Conservation (phyloP, 768 basidiomycete species). For the Dendrothele bispora region DNA sequence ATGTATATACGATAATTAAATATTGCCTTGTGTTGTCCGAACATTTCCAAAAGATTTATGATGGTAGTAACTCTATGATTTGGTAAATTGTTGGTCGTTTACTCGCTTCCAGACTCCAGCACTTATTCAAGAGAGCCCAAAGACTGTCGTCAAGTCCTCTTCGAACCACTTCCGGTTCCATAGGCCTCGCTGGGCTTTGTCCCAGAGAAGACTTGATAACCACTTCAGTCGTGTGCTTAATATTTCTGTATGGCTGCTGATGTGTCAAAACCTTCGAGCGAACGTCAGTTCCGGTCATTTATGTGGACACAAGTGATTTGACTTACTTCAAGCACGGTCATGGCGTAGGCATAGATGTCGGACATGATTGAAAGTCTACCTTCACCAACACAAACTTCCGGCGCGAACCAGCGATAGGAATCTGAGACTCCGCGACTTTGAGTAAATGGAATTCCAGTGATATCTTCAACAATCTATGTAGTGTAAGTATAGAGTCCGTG, state of each 20-base stretch:
- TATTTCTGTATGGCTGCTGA: conserved; percentile 48
- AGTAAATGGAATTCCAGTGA: conserved; percentile 57
- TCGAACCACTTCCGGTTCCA: conserved; percentile 26
- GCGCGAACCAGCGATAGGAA: conserved; percentile 54
- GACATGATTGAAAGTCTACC: conserved; percentile 46
- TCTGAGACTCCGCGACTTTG: conserved; percentile 48
- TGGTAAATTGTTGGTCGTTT: conserved; percentile 41
- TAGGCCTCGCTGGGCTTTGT: conserved; percentile 43
- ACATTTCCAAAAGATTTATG: no score
- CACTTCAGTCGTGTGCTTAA: conserved; percentile 53
- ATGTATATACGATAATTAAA: conserved; percentile 6
- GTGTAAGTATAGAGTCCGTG: neutral
- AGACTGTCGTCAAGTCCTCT: conserved; percentile 47
- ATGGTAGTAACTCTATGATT: conserved; percentile 20
- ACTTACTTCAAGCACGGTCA: conserved; percentile 63
- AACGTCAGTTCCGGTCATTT: neutral
- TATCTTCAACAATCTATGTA: conserved; percentile 52
- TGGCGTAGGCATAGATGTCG: conserved; percentile 56
- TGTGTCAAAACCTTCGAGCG: conserved; percentile 48
- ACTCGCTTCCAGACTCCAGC: conserved; percentile 39
- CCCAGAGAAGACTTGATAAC: conserved; percentile 42
- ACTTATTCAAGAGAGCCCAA: conserved; percentile 42
- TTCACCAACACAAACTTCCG: conserved; percentile 52
- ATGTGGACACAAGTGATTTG: no score
- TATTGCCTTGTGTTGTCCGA: conserved; percentile 1